Evolutionary conservation across 345 rosid species (phyloP).

Genomic region (Syzygium grande): DNA sequence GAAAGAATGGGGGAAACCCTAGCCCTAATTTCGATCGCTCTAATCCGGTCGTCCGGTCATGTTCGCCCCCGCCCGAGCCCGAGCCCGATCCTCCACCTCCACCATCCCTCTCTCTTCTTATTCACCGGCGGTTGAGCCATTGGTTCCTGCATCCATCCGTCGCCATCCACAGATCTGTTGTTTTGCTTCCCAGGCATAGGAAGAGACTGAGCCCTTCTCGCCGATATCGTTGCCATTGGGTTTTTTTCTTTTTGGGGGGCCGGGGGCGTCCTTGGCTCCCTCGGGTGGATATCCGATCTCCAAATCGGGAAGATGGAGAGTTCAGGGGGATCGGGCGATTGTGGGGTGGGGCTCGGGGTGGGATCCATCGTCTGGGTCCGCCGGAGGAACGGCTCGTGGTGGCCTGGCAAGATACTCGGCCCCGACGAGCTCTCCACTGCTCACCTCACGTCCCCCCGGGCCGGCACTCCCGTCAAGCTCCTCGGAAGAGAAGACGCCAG

Average conservation of each 20-base stretch:
- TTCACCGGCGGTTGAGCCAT: neutral
- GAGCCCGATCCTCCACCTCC: conserved; percentile 11
- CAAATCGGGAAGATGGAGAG: conserved; percentile 30
- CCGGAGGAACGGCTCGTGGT: conserved; percentile 98
- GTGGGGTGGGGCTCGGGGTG: conserved; percentile 14
- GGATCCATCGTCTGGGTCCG: conserved; percentile 98
- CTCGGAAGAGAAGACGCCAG: conserved; percentile 99
- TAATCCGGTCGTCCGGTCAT: neutral
- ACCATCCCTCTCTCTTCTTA: conserved; percentile 14
- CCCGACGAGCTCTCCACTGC: conserved; percentile 73
- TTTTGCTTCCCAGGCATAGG: neutral
- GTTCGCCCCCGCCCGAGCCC: conserved; percentile 12
- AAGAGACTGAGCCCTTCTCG: neutral
- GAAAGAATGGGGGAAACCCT: conserved; percentile 71
- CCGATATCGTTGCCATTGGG: neutral
- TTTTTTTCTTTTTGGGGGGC: neutral
- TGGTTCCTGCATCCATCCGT: neutral
- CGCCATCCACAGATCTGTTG: neutral
- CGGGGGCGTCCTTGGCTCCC: too few relatives aligned
- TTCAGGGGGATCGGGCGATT: conserved; percentile 38
- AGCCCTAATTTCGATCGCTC: conserved; percentile 19
- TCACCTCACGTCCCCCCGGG: conserved; percentile 75
- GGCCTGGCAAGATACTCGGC: conserved; percentile 92
- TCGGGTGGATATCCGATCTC: too few relatives aligned
- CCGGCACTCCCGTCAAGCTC: conserved; percentile 98